Conservation (phyloP, 1,284 basidiomycete genomes). For the Flammula alnicola region DNA sequence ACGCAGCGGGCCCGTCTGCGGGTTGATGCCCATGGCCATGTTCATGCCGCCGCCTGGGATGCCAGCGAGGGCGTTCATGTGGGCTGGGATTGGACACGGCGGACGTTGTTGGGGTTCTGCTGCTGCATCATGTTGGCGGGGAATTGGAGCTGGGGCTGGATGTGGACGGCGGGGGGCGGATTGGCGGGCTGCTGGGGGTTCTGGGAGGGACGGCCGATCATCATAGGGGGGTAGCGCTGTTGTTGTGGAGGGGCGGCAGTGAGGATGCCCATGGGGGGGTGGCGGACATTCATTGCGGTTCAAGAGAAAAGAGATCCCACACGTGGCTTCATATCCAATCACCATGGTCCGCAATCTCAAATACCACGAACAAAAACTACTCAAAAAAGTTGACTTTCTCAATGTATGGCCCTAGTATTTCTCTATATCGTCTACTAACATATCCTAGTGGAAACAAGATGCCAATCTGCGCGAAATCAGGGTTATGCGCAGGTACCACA, state of each 20-base stretch:
- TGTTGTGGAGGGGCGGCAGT: conserved; percentile 25
- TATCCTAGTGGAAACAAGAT: conserved; percentile 93
- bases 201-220: conserved; percentile 41
- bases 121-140: conserved; percentile 39
- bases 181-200: conserved; percentile 33
- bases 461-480: conserved; percentile 90
- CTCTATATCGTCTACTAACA: conserved; percentile 10
- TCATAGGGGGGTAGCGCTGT: conserved; percentile 28
- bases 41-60: conserved; percentile 43
- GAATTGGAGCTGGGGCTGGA: conserved; percentile 32
- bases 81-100: conserved; percentile 58
- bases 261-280: conserved; percentile 48
- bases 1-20: conserved; percentile 41
- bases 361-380: conserved; percentile 91
- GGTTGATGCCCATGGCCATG: conserved; percentile 43
- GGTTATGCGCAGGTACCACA: conserved; percentile 95
- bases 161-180: conserved; percentile 23
- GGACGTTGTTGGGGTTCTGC: conserved; percentile 30
- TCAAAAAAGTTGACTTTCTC: conserved; percentile 95
- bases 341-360: conserved; percentile 74
- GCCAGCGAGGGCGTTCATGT: conserved; percentile 40
- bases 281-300: conserved; percentile 23
- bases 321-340: conserved; percentile 38
- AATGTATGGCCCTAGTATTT: conserved; percentile 56
- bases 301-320: conserved; percentile 26